Percentiles rank a stretch among this genome's conserved stretches.
Evolutionary conservation across 2,329 filamentous ascomycete genomes (phyloP).

Genomic region (Lomentospora prolificans): DNA sequence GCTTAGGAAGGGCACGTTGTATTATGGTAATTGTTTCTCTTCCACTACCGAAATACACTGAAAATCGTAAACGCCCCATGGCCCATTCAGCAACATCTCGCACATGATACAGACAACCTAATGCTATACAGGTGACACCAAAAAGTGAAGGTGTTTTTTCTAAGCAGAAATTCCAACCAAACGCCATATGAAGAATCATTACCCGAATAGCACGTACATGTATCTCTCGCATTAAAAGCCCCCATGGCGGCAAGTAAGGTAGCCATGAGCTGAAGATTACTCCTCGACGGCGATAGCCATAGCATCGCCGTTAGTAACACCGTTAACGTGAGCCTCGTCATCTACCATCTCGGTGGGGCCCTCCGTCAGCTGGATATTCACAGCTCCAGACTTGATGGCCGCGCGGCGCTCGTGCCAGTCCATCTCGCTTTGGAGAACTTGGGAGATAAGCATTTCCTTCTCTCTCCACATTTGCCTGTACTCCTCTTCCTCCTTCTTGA

Average conservation of each 20-base stretch:
- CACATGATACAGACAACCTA: not conserved
- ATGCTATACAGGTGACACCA: not conserved
- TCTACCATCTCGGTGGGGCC: conserved; percentile 22
- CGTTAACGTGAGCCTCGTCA: conserved; percentile 16
- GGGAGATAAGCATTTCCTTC: conserved; percentile 71
- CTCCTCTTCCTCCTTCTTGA: conserved; percentile 53
- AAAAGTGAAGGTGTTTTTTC: too few relatives aligned
- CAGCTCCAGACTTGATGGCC: conserved; percentile 39
- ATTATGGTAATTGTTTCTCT: not conserved
- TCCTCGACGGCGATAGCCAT: not conserved
- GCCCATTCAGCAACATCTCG: not conserved
- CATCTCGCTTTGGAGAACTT: conserved; percentile 52
- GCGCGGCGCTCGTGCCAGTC: conserved; percentile 52
- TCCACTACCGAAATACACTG: not conserved
- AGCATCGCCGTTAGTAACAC: not conserved
- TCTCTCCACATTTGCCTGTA: conserved; percentile 67
- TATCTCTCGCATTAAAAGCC: not conserved
- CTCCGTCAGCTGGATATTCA: conserved; percentile 30
- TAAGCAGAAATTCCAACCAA: not conserved
- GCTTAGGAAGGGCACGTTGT: not conserved
- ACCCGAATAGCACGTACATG: not conserved
- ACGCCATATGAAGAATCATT: not conserved
- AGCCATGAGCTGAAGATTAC: too few relatives aligned
- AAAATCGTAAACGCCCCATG: not conserved
- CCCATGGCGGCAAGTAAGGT: not conserved